These are phyloP conservation scores for Trichoderma virens DNA, from an alignment of 495 filamentous ascomycete genomes.

Conservation along the genomic window DNA sequence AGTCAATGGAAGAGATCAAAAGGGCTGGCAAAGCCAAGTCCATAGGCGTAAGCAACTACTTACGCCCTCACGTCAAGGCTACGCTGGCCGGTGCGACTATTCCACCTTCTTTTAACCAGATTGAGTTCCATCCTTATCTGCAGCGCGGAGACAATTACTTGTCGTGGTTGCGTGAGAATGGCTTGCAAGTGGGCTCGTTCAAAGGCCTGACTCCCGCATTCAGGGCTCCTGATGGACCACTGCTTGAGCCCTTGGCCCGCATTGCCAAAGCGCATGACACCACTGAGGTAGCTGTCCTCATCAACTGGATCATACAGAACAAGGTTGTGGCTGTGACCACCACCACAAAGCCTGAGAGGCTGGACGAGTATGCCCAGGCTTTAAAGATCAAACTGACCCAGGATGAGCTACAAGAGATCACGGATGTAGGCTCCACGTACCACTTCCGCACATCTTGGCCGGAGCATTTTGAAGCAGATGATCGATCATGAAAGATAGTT, in stretches of 20 bases:
- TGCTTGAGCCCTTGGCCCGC: constrained; percentile 50
- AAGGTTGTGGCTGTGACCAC: constrained; percentile 70
- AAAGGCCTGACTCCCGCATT: constrained; percentile 56
- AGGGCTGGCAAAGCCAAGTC: constrained; percentile 10
- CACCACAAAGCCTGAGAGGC: constrained; percentile 59
- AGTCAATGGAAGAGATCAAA: constrained; percentile 15
- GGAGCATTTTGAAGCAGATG: background rate
- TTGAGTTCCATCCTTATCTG: constrained; percentile 52
- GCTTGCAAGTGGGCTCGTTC: constrained; percentile 66
- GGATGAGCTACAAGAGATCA: background rate
- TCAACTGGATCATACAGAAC: constrained; percentile 77
- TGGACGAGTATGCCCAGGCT: constrained; percentile 44
- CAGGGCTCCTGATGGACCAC: constrained; percentile 58
- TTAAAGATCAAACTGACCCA: background rate
- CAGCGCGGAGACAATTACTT: constrained; percentile 60
- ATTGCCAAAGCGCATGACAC: constrained; percentile 75
- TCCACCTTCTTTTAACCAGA: constrained; percentile 10
- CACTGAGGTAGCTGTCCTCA: constrained; percentile 53
- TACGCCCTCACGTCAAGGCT: constrained; percentile 5
- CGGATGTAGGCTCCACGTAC: background rate
- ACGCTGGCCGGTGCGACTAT: background rate
- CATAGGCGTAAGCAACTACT: constrained; percentile 17
- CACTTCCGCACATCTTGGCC: background rate
- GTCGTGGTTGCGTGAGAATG: constrained; percentile 53
- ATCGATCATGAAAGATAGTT: background rate